These are phyloP conservation scores for Camelina hispida DNA, from an alignment of 345 rosid genomes.

Conservation along the genomic window DNA sequence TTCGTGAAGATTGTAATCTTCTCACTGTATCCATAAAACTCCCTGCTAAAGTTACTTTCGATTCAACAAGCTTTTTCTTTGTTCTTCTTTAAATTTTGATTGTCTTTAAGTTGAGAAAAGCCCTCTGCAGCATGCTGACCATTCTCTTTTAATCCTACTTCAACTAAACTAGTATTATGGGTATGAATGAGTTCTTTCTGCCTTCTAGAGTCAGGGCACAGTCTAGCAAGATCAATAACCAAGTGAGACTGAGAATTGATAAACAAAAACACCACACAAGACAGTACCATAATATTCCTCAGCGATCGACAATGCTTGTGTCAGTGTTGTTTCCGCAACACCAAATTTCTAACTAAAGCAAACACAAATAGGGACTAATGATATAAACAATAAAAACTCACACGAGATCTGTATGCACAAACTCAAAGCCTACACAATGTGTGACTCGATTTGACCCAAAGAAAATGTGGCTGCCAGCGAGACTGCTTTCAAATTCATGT, in stretches of 20 bases:
- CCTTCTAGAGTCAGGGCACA: no score
- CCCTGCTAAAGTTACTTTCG: no score
- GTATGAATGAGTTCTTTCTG: no score
- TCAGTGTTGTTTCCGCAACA: constrained; percentile 76
- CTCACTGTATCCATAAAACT: no score
- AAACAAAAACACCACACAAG: background rate
- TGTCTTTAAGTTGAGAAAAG: no score
- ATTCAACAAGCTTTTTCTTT: no score
- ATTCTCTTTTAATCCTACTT: no score
- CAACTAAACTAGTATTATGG: no score
- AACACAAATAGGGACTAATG: constrained; percentile 6
- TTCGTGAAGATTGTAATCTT: no score
- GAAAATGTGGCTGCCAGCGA: constrained; percentile 73
- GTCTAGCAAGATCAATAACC: no score
- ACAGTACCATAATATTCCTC: constrained; percentile 72
- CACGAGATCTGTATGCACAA: background rate
- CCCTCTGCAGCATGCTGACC: no score
- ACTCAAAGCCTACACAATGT: constrained; percentile 63
- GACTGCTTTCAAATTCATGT: constrained; percentile 75
- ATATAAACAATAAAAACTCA: background rate
- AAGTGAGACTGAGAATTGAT: background rate
- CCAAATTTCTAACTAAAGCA: constrained; percentile 59
- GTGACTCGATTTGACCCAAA: constrained; percentile 88
- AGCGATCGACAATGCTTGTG: constrained; percentile 69
- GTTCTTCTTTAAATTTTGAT: no score